Evolutionary conservation across 345 rosid species (phyloP), one percentile per base, ranked within the genome.

Genomic region (Gossypium ekmanianum): DNA sequence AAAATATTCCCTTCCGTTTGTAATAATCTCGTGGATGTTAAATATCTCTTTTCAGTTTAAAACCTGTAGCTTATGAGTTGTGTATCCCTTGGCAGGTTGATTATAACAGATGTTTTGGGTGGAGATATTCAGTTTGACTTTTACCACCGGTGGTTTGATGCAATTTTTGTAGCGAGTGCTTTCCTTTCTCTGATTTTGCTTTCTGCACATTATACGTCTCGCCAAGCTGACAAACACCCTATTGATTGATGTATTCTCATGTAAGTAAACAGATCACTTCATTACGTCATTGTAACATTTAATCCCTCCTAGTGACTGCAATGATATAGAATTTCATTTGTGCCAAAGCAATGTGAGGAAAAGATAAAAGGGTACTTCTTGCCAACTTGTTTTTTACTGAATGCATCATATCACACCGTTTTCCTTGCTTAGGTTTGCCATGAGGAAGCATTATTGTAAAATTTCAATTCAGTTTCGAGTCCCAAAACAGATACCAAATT

Each of bases 101-200:
- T 93, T 73, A 93, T 93, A 87, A 96, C 97, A 26, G 96, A 88
- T 73, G 99, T 96, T 56, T 74, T 95, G 82, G 99, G 98, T 11
- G 98, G 97, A 77, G 99, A 95, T 74, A 93, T 93, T 79, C 99
- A 93, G 84, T 93, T 95, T 67, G 99, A 91, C 83, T 93, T 93
- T 82, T 95, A 93, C 85, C 98, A 95, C 74, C 85, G 96, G 73
- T 95, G 97, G 98, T 93, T 95, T 71, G 99, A 93, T 85, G 98
- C 99, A 20, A 89, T 92, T 70, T 89, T 91, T 73, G 98, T 90
- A 64, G 99, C 99, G 39, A 93, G 98, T 74, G 94, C 98, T 73
- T 91, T 95, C 86, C 96, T 93, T 65, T 95, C 99, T 61, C 85
- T 93, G 71, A 92, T 95, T 74, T 85, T 95, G 80, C 89, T 95